A percentile compares a stretch with the other conserved stretches of the same genome.
These are phyloP conservation scores for Pyricularia pennisetigena DNA, from an alignment of 2,329 filamentous ascomycete species.

Conservation along the genomic window DNA sequence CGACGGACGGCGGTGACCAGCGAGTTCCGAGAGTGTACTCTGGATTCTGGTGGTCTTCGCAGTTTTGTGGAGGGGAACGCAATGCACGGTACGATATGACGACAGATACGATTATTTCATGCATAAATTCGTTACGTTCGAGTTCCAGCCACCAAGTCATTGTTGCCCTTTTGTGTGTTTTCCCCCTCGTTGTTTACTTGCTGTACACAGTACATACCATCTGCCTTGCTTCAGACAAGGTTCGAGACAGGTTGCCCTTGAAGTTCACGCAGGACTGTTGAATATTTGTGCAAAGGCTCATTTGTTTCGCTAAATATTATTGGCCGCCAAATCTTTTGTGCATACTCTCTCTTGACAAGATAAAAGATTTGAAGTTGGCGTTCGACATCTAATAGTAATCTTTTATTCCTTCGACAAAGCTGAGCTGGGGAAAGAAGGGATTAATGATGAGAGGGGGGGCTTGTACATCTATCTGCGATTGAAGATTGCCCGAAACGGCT, in stretches of 20 bases:
- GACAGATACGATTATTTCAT: not conserved
- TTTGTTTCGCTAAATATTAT: not conserved
- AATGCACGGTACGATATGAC: not conserved
- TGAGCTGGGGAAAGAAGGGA: not conserved
- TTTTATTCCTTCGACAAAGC: not conserved
- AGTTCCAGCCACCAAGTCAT: not conserved
- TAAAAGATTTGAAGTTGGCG: not conserved
- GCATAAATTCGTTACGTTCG: not conserved
- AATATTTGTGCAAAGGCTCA: not conserved
- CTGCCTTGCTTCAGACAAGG: too few relatives aligned
- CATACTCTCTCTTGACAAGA: not conserved
- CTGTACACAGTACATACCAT: not conserved
- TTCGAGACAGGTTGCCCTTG: too few relatives aligned
- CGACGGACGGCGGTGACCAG: not conserved
- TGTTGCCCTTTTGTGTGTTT: not conserved
- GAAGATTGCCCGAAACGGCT: not conserved
- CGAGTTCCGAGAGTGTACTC: not conserved
- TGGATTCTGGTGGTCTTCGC: not conserved
- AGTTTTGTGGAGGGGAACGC: not conserved
- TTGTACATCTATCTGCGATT: not conserved
- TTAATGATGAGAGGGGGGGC: not conserved
- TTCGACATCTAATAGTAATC: not conserved
- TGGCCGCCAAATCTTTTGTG: not conserved
- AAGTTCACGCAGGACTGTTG: too few relatives aligned
- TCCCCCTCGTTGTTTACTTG: not conserved